These are phyloP conservation scores for Citrus medica DNA, from an alignment of 345 rosid genomes.

Conservation along the genomic window DNA sequence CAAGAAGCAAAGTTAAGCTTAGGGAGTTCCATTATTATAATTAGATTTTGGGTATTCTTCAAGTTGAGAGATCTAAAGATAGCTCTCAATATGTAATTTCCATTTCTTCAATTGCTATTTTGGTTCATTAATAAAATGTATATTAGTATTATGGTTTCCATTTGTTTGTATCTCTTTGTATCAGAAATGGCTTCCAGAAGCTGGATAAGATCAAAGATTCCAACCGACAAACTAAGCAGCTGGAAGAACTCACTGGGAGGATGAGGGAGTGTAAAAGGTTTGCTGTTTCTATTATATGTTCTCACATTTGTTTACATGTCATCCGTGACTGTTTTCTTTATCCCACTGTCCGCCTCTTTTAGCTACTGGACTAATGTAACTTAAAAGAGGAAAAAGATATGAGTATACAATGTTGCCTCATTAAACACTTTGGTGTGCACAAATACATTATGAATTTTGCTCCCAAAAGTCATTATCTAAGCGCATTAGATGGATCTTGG, in stretches of 20 bases:
- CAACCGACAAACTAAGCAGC: constrained; percentile 88
- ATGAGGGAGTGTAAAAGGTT: constrained; percentile 99
- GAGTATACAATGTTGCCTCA: background rate
- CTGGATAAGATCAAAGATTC: constrained; percentile 95
- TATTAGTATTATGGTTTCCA: background rate
- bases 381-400: background rate
- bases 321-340: background rate
- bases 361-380: background rate
- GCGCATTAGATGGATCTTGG: background rate
- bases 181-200: constrained; percentile 97
- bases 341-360: background rate
- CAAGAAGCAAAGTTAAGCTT: background rate
- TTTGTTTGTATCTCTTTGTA: background rate
- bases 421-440: background rate
- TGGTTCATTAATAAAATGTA: background rate
- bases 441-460: background rate
- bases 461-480: background rate
- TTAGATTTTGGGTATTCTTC: background rate
- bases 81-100: background rate
- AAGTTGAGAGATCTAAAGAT: background rate
- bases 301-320: background rate
- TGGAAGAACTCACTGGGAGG: constrained; percentile 91
- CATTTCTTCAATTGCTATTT: background rate
- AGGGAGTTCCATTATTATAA: background rate
- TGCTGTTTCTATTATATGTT: background rate